Percentiles rank a stretch among this genome's conserved stretches.
Evolutionary conservation across 805 yeast genomes (phyloP).

Genomic region (Wickerhamiella galacta): DNA sequence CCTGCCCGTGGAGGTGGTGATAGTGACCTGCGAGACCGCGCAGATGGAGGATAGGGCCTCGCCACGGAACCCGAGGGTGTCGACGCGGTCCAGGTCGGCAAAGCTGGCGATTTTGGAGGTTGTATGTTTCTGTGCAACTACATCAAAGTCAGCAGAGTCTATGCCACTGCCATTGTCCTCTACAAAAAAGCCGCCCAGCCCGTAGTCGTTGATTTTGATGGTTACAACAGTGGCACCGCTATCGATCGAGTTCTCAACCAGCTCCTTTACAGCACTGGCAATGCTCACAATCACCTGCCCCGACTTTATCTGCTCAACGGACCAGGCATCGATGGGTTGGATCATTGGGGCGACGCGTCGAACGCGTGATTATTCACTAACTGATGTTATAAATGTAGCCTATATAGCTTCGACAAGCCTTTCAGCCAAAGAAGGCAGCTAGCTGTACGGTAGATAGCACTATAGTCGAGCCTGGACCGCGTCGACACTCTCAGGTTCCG

Average conservation of each 20-base stretch:
- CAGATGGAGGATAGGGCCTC: slow-evolving; percentile 45
- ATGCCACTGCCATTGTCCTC: slow-evolving; percentile 66
- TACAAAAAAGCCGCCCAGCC: slow-evolving; percentile 54
- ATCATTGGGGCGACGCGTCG: slow-evolving; percentile 12
- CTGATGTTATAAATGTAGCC: too few species aligned
- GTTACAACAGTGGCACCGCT: slow-evolving; percentile 57
- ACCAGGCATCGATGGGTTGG: slow-evolving; percentile 29
- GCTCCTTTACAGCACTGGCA: slow-evolving; percentile 62
- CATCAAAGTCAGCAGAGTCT: slow-evolving; percentile 27
- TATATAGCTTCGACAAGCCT: too few species aligned
- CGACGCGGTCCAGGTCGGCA: slow-evolving; percentile 24
- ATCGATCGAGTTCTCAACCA: slow-evolving; percentile 76
- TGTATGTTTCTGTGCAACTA: slow-evolving; percentile 31
- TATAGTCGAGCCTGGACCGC: slow-evolving; percentile 21
- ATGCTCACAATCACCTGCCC: slow-evolving; percentile 85
- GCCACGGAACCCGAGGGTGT: slow-evolving; percentile 56
- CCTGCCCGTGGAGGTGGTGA: slow-evolving; percentile 30
- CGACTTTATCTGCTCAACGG: slow-evolving; percentile 65
- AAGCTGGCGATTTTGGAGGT: slow-evolving; percentile 37
- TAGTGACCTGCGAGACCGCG: slow-evolving; percentile 29
- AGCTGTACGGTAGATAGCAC: too few species aligned
- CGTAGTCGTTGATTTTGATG: slow-evolving; percentile 50
- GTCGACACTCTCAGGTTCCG: slow-evolving; percentile 45
- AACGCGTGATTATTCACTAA: neutral
- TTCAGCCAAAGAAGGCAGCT: too few species aligned